Evolutionary conservation across 305 asterid genomes (phyloP).

Genomic region (Fraxinus platypoda): DNA sequence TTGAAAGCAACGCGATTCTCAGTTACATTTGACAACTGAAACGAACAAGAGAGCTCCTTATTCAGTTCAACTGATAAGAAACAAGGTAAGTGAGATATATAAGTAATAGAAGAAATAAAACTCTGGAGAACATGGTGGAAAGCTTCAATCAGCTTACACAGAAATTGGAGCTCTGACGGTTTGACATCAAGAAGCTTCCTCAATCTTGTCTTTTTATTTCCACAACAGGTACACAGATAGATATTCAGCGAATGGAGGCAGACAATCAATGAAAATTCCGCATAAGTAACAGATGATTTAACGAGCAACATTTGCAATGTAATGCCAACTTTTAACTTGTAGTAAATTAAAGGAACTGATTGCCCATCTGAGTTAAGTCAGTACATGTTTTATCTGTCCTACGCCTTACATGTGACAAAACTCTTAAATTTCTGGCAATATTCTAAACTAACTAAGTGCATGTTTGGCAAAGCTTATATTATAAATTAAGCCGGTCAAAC

Average conservation of each 20-base stretch:
- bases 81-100: conserved; percentile 16
- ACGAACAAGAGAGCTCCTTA: conserved; percentile 39
- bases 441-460: background rate
- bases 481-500: background rate
- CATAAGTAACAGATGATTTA: conserved; percentile 8
- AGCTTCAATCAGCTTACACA: conserved; percentile 27
- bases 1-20: conserved; percentile 45
- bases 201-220: conserved; percentile 22
- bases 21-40: conserved; percentile 46
- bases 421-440: background rate
- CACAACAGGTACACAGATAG: conserved; percentile 14
- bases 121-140: background rate
- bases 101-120: background rate
- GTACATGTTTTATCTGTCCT: background rate
- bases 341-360: background rate
- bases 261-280: conserved; percentile 16
- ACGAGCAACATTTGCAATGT: background rate
- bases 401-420: background rate
- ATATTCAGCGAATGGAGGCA: conserved; percentile 13
- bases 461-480: background rate
- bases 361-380: background rate
- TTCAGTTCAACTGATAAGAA: conserved; percentile 35
- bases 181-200: conserved; percentile 35
- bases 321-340: background rate
- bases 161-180: conserved; percentile 36